Evolutionary conservation across 1,284 basidiomycete genomes (phyloP).

Genomic region (Pascua sp.): DNA sequence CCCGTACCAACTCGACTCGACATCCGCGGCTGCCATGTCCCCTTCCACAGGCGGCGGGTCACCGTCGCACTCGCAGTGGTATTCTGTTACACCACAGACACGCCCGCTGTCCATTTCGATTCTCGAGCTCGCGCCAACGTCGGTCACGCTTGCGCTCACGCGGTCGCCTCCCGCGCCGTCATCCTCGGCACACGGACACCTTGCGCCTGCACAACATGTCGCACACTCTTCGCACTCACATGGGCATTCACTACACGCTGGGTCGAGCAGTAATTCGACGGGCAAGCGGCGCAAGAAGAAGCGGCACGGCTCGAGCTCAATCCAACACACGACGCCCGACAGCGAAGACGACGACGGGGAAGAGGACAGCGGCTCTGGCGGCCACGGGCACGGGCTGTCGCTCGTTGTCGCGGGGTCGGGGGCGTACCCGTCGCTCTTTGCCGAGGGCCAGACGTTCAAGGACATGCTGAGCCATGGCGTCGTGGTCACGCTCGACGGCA

Average conservation of each 20-base stretch:
- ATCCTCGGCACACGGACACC: not conserved
- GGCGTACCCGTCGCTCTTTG: conserved; percentile 10
- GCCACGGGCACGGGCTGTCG: not conserved
- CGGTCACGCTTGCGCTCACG: conserved; percentile 46
- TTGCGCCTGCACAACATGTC: conserved; percentile 19
- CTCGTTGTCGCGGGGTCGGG: conserved; percentile 13
- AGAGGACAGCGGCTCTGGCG: conserved; percentile 14
- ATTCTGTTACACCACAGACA: conserved; percentile 44
- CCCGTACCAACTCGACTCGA: too few relatives aligned
- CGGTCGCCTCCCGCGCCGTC: conserved; percentile 26
- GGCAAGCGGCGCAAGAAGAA: conserved; percentile 11
- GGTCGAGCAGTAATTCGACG: not conserved
- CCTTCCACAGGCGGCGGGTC: conserved; percentile 7
- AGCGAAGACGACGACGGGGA: conserved; percentile 38
- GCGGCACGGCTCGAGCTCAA: conserved; percentile 3
- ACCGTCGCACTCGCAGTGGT: conserved; percentile 39
- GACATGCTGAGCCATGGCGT: conserved; percentile 48
- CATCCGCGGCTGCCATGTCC: conserved; percentile 17
- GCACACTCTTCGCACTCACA: conserved; percentile 12
- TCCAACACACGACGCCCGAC: conserved; percentile 7
- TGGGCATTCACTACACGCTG: not conserved
- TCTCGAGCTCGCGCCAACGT: conserved; percentile 48
- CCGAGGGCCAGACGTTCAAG: conserved; percentile 38
- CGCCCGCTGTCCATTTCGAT: conserved; percentile 47
- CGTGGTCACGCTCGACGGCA: conserved; percentile 47